Evolutionary conservation across 148 eudicot species (phyloP).

Genomic region (Diospyros kaki): DNA sequence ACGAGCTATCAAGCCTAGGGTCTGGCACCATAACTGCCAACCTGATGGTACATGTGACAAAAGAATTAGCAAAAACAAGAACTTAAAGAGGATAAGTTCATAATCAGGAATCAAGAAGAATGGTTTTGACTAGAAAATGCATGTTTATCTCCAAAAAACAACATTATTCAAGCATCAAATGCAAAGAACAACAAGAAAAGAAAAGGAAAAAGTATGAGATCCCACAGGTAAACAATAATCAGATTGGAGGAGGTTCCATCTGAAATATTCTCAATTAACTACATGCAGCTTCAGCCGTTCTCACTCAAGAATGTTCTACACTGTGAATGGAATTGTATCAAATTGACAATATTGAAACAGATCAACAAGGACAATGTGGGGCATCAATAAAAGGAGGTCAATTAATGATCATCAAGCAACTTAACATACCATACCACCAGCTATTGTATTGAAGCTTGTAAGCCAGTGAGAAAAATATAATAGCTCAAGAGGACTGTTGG

Average conservation of each 20-base stretch:
- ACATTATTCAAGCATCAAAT: background rate
- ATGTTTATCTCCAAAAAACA: background rate
- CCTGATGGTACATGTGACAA: slow-evolving; percentile 37
- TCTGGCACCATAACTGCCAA: slow-evolving; percentile 90
- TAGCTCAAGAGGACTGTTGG: background rate
- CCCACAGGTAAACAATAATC: background rate
- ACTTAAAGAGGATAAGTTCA: background rate
- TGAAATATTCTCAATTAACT: background rate
- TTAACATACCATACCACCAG: too few relatives aligned
- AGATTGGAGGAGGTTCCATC: background rate
- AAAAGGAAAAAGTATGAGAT: background rate
- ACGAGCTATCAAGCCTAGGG: slow-evolving; percentile 74
- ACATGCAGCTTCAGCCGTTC: background rate
- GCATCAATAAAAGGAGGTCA: background rate
- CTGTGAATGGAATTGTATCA: background rate
- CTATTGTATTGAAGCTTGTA: background rate
- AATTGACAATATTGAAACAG: background rate
- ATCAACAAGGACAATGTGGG: background rate
- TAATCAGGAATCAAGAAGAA: background rate
- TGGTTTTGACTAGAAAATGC: background rate
- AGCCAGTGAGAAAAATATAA: background rate
- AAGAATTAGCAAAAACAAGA: background rate
- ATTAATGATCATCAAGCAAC: background rate
- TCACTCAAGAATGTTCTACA: too few relatives aligned
- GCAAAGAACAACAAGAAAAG: too few relatives aligned